Conservation (phyloP, 2,329 filamentous ascomycete species). For the Botrytis tulipae region DNA sequence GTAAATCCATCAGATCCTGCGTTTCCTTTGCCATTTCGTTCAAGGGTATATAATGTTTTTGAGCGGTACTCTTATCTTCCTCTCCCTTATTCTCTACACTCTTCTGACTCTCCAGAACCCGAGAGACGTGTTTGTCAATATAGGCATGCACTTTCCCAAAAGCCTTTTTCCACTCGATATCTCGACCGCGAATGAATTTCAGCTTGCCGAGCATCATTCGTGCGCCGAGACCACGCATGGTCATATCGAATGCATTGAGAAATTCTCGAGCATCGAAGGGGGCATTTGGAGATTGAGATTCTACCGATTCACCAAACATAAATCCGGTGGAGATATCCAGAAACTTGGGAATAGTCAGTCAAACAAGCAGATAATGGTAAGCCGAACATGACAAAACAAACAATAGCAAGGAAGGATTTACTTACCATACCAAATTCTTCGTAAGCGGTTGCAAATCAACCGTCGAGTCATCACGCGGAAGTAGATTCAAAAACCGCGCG, state of each 20-base stretch:
- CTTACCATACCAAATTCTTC: background rate
- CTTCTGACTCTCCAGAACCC: background rate
- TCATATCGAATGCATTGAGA: background rate
- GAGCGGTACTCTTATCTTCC: background rate
- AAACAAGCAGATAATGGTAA: background rate
- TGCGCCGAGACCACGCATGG: background rate
- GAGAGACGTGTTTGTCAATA: background rate
- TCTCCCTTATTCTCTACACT: background rate
- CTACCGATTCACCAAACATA: background rate
- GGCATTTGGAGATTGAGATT: background rate
- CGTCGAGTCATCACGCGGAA: background rate
- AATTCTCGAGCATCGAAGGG: background rate
- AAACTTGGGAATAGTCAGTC: background rate
- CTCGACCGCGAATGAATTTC: background rate
- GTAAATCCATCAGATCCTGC: background rate
- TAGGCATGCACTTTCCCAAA: background rate
- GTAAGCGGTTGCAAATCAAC: conserved; percentile 1
- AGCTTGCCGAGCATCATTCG: background rate
- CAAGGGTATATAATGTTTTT: conserved; percentile 2
- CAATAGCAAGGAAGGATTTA: background rate
- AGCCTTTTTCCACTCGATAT: background rate
- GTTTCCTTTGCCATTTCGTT: conserved; percentile 19
- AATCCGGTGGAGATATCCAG: background rate
- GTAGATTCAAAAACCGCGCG: background rate
- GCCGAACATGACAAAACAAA: background rate